Base-by-base conservation (phyloP, 192 early-diverging fungal genomes). In the Coemansia sp. region DNA sequence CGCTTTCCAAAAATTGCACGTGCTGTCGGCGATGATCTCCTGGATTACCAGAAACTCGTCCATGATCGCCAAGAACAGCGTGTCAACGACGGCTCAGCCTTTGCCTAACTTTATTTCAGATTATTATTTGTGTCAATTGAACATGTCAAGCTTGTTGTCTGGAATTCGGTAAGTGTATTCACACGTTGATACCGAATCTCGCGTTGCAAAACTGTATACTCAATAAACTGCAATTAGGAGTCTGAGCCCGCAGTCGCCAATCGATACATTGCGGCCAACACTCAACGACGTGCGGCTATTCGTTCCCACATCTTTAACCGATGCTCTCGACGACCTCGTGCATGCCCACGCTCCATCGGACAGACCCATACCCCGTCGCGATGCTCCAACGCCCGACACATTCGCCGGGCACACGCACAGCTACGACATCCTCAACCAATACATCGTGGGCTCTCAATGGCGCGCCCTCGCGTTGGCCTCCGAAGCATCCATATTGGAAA, bases 401-500 rank as follows among this genome's bases (percentile, higher is more conserved):
- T 73, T 70, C 62, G 49, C 58, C 14, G 60, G 57, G 2, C 64
- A 47, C 0, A 23, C 50, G 55, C 65, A 68, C 24, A 66, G 64
- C 49, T 67, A 65, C 66, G 77, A 80, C 18, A 25, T 47, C 3
- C 68, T 80, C 40, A 80, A 74, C 64, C 77, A 80, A 55, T 66
- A 53, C 37, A 51, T 70, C 1, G 48, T 56, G 0, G 63, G 77
- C 61, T 63, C 52, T 14, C 77, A 74, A 24, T 80, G 77, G 77
- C 71, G 77, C 0, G 48, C 68, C 0, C 47, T 80, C 37, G 77
- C 77, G 0, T 46, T 80, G 26, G 77, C 77, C 0, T 17, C 71
- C 3, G 56, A 52, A 24, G 61, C 77, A 15, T 57, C 71, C 1
- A 74, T 74, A 0, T 28, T 61, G 12, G 63, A 61, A 34, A 70